These are phyloP conservation scores for Paecilomyces niveus DNA, from an alignment of 2,329 filamentous ascomycete species.

Conservation along the genomic window DNA sequence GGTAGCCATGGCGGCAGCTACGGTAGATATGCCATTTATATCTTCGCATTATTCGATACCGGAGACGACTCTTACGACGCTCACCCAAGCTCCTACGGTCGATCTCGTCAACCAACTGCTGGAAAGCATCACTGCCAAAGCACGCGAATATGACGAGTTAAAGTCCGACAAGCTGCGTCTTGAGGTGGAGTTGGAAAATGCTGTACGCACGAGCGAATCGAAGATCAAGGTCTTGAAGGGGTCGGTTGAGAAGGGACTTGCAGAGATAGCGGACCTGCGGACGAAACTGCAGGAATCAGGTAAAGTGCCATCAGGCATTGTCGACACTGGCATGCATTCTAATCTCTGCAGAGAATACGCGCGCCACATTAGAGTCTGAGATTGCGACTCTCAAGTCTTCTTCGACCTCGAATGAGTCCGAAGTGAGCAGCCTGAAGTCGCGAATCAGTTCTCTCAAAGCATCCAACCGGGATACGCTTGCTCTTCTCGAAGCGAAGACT, in stretches of 20 bases:
- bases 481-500: slow-evolving; percentile 83
- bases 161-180: slow-evolving; percentile 81
- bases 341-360: slow-evolving; percentile 58
- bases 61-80: slow-evolving; percentile 48
- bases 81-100: slow-evolving; percentile 57
- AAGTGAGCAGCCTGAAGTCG: slow-evolving; percentile 67
- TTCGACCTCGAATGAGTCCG: slow-evolving; percentile 58
- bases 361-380: slow-evolving; percentile 72
- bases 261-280: slow-evolving; percentile 74
- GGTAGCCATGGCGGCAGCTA: slow-evolving; percentile 46
- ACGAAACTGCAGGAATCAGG: slow-evolving; percentile 77
- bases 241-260: slow-evolving; percentile 73
- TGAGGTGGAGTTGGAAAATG: slow-evolving; percentile 90
- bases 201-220: slow-evolving; percentile 73
- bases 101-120: slow-evolving; percentile 73
- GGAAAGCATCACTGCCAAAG: slow-evolving; percentile 66
- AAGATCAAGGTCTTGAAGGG: slow-evolving; percentile 75
- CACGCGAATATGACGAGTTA: slow-evolving; percentile 72
- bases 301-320: slow-evolving; percentile 30
- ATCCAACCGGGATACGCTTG: slow-evolving; percentile 84
- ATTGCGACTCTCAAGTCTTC: slow-evolving; percentile 71
- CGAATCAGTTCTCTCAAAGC: slow-evolving; percentile 83
- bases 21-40: slow-evolving; percentile 53
- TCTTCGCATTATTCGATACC: slow-evolving; percentile 52
- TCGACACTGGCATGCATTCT: slow-evolving; percentile 2